Evolutionary conservation across 306 rosid species (phyloP).

Genomic region (Cucumis cinereus): DNA sequence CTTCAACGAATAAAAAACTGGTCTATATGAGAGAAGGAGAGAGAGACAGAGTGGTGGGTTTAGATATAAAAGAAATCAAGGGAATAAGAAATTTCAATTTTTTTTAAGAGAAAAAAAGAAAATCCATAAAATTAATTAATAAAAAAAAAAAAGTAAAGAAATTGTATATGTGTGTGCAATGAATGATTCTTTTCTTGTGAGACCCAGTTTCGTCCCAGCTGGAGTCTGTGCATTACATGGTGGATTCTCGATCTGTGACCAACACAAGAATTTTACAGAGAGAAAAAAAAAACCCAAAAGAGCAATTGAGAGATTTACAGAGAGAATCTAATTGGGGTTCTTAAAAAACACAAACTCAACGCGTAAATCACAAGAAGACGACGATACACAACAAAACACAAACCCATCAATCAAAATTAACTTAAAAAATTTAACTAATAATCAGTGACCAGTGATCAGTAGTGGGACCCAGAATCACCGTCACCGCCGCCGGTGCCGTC

Average conservation of each 20-base stretch:
- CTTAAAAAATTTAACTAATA: neutral
- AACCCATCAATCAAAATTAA: neutral
- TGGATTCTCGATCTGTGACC: constrained; percentile 13
- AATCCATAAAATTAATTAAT: neutral
- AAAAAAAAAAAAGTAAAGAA: neutral
- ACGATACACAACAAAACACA: neutral
- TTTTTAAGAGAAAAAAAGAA: neutral
- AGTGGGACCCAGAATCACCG: constrained; percentile 4
- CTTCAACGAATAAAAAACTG: constrained; percentile 7
- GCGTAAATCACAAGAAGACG: constrained; percentile 8
- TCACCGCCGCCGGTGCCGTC: neutral
- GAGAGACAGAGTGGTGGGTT: constrained; percentile 1
- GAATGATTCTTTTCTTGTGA: constrained; percentile 19
- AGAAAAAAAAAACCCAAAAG: neutral
- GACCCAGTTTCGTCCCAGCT: constrained; percentile 18
- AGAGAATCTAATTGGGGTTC: constrained; percentile 7
- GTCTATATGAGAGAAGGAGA: constrained; percentile 10
- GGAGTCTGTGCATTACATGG: constrained; percentile 11
- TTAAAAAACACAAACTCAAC: neutral
- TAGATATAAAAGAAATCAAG: constrained; percentile 3
- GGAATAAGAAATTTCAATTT: neutral
- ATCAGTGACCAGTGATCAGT: neutral
- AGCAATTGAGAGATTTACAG: neutral
- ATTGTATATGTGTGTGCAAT: constrained; percentile 4
- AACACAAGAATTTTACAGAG: constrained; percentile 4